Evolutionary conservation across 768 basidiomycete species (phyloP).

Genomic region (Calocera viscosa): DNA sequence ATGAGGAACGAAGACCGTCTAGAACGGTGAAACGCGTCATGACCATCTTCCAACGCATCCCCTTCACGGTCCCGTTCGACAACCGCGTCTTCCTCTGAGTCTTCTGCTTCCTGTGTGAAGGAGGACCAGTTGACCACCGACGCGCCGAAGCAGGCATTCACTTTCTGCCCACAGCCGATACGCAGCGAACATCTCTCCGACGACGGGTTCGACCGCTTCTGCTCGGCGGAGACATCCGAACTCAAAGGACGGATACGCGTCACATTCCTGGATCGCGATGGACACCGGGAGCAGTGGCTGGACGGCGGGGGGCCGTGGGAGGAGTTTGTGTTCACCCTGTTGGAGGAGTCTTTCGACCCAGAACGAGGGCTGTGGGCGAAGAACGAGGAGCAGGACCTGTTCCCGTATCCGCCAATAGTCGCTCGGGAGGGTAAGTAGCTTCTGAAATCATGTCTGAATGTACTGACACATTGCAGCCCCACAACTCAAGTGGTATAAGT

Average conservation of each 20-base stretch:
- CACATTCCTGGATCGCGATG: constrained; percentile 83
- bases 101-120: constrained; percentile 44
- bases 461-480: constrained; percentile 34
- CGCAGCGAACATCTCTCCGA: constrained; percentile 68
- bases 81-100: constrained; percentile 82
- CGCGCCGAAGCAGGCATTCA: neutral
- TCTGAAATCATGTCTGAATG: no score
- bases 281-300: constrained; percentile 77
- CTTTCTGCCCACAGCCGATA: constrained; percentile 29
- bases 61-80: constrained; percentile 88
- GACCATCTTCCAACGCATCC: constrained; percentile 83
- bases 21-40: constrained; percentile 56
- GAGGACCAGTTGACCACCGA: neutral
- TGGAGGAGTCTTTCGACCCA: constrained; percentile 89
- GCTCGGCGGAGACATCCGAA: constrained; percentile 44
- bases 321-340: constrained; percentile 81
- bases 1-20: constrained; percentile 20
- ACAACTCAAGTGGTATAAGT: constrained; percentile 82
- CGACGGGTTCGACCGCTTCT: constrained; percentile 78
- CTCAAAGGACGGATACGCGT: constrained; percentile 78
- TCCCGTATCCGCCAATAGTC: constrained; percentile 86
- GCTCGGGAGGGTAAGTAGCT: constrained; percentile 77
- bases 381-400: constrained; percentile 84
- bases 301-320: constrained; percentile 97
- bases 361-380: constrained; percentile 88